Evolutionary conservation across 257 asterid species (phyloP).

Genomic region (Gynochthodes officinalis): DNA sequence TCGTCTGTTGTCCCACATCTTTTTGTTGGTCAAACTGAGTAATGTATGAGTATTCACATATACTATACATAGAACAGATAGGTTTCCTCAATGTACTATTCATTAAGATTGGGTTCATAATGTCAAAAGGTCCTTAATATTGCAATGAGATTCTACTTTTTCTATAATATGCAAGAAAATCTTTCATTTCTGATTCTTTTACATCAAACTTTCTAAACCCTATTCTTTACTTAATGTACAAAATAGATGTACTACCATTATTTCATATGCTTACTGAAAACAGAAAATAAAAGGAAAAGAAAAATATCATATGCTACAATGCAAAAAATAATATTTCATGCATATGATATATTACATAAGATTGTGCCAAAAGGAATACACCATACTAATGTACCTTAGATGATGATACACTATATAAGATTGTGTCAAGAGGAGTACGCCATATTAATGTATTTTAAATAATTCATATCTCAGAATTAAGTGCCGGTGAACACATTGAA

Average conservation of each 20-base stretch:
- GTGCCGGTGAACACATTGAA: no score
- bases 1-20: not conserved
- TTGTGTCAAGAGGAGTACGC: no score
- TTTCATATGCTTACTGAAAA: not conserved
- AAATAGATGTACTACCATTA: no score
- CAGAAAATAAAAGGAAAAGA: not conserved
- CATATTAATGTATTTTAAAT: no score
- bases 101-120: not conserved
- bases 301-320: not conserved
- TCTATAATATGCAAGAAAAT: not conserved
- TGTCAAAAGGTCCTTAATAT: constrained; percentile 1
- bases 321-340: no score
- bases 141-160: not conserved
- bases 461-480: no score
- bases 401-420: no score
- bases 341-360: no score
- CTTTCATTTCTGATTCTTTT: not conserved
- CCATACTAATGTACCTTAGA: no score
- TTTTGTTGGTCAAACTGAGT: constrained; percentile 14
- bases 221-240: not conserved
- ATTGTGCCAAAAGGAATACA: no score
- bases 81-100: no score
- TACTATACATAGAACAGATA: no score
- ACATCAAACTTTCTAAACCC: not conserved
- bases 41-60: not conserved